Conservation (phyloP, 2,329 filamentous ascomycete species). For the Nemania diffusa region DNA sequence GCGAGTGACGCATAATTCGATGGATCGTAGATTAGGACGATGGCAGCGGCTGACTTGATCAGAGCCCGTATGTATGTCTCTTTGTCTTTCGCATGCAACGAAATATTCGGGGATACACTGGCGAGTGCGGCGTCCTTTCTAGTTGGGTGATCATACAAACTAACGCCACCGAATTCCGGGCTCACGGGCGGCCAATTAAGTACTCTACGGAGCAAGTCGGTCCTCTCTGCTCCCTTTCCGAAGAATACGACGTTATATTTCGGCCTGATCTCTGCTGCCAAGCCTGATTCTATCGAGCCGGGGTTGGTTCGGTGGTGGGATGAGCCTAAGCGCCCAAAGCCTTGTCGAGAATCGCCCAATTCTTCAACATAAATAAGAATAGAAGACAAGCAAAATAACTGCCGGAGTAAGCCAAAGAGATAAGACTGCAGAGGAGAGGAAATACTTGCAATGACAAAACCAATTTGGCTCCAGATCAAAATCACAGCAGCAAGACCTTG, state of each 20-base stretch:
- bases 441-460: slow-evolving; percentile 20
- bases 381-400: slow-evolving; percentile 24
- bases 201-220: background rate
- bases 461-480: slow-evolving; percentile 21
- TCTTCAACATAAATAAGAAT: slow-evolving; percentile 10
- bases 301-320: background rate
- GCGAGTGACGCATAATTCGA: background rate
- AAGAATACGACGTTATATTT: slow-evolving; percentile 27
- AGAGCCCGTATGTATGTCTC: background rate
- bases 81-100: background rate
- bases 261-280: background rate
- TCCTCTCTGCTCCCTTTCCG: slow-evolving; percentile 15
- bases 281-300: background rate
- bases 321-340: slow-evolving; percentile 5
- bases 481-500: slow-evolving; percentile 15
- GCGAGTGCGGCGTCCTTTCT: background rate
- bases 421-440: background rate
- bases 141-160: slow-evolving; percentile 11
- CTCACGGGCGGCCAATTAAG: background rate
- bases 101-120: slow-evolving; percentile 12
- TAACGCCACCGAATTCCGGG: slow-evolving; percentile 1
- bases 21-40: slow-evolving; percentile 9
- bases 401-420: background rate
- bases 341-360: slow-evolving; percentile 7
- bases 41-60: background rate